Base-by-base conservation (phyloP, 176 grass and related monocot species). In the Triticum turgidum region DNA sequence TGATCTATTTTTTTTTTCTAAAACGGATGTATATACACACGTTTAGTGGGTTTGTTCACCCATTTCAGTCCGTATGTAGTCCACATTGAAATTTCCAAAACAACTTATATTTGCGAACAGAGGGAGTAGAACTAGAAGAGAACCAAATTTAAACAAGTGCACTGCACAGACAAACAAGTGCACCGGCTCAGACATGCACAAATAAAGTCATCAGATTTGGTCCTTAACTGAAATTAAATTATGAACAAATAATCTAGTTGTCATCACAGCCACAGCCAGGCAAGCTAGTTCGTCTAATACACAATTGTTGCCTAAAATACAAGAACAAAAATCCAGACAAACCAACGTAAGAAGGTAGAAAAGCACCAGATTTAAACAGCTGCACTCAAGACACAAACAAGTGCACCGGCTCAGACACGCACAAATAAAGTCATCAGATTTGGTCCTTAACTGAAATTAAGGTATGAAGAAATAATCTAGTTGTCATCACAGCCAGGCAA, bases 161-260 rank as follows among this genome's bases (percentile, higher is more conserved):
- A 42, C 62, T 15, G 5, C 67, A 74, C 35, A 39, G 18, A 67
- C 13, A 78, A 67, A 22, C 20, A 39, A 15, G 47, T 77, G 63
- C 62, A 7, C 77, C 5, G 80, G 87, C 86, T 94, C 89, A 91
- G 92, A 91, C 84, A 94, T 84, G 89, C 89, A 91, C 84, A 91
- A 91, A 89, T 88, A 68, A 78, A 61, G 80, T 94, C 92, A 94
- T 91, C 89, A 94, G 20, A 33, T 24, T 69, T 78, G 38, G 83
- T 65, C 80, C 86, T 66, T 73, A 71, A 64, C 35, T 70, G 21
- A 47, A 15, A 80, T 75, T 86, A 89, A 81, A 61, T 69, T 62
- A 87, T 85, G 67, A 83, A 90, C 58, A 75, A 72, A 13, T 75
- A 25, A 84, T 76, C 17, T 17, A 58, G 25, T 61, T 83, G 83